Percentiles rank a stretch among this genome's conserved stretches.
These are phyloP conservation scores for Westerdykella aurantiaca DNA, from an alignment of 2,329 filamentous ascomycete genomes.

Conservation along the genomic window DNA sequence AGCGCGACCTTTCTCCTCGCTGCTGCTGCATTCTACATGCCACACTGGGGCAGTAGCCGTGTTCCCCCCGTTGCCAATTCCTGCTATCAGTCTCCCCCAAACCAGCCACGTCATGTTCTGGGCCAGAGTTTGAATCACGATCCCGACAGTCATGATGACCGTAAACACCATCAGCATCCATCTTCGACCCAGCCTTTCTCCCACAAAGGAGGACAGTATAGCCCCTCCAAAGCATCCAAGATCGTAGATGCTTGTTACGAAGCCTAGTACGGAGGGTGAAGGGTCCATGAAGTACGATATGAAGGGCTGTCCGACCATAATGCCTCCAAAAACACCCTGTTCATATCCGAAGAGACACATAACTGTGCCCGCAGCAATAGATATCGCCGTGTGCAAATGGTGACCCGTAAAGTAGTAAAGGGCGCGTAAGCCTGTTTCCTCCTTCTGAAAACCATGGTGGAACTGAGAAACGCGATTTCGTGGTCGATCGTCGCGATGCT, in stretches of 20 bases:
- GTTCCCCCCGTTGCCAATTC: constrained; percentile 30
- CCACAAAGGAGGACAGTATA: constrained; percentile 18
- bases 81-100: constrained; percentile 34
- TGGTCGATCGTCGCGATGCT: neutral
- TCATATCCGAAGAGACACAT: constrained; percentile 24
- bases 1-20: constrained; percentile 51
- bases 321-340: constrained; percentile 13
- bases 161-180: constrained; percentile 20
- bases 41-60: constrained; percentile 38
- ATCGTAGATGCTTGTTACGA: constrained; percentile 31
- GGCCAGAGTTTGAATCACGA: constrained; percentile 18
- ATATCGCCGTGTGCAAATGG: constrained; percentile 16
- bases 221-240: constrained; percentile 24
- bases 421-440: neutral
- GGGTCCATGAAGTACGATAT: constrained; percentile 2
- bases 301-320: constrained; percentile 3
- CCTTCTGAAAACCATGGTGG: constrained; percentile 5
- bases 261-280: neutral
- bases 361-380: constrained; percentile 16
- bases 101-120: constrained; percentile 13
- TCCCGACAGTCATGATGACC: constrained; percentile 22
- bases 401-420: constrained; percentile 4
- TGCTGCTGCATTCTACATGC: constrained; percentile 37
- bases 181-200: constrained; percentile 20
- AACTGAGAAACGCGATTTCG: neutral